Conservation (phyloP, 116 monocot genomes). For the Posidonia oceanica region DNA sequence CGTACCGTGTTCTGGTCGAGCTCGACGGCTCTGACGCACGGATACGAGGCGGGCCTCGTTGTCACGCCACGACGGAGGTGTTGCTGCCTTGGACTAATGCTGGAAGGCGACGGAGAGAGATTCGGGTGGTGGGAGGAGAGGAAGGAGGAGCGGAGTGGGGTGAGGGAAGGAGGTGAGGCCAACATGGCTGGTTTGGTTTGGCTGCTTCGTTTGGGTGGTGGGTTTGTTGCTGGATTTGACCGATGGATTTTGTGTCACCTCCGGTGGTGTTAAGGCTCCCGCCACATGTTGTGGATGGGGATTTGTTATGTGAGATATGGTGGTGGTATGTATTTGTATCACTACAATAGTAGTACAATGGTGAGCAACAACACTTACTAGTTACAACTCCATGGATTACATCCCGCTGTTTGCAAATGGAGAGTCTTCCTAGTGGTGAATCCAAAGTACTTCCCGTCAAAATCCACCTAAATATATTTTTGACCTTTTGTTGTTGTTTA, state of each 20-base stretch:
- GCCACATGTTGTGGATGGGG: background rate
- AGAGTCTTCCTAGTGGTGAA: too few relatives aligned
- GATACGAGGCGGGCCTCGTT: constrained; percentile 11
- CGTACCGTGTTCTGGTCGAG: constrained; percentile 78
- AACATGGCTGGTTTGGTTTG: constrained; percentile 4
- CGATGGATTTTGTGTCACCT: background rate
- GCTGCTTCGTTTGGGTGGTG: background rate
- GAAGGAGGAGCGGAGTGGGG: constrained; percentile 25
- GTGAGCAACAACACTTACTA: background rate
- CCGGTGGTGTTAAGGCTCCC: background rate
- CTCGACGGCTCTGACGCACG: constrained; percentile 53
- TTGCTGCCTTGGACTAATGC: too few relatives aligned
- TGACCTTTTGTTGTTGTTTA: too few relatives aligned
- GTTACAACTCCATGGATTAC: background rate
- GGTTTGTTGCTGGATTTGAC: background rate
- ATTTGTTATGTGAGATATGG: too few relatives aligned
- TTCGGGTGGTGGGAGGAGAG: constrained; percentile 13
- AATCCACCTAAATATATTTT: too few relatives aligned
- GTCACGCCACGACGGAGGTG: too few relatives aligned
- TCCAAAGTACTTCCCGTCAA: too few relatives aligned
- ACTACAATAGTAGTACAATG: too few relatives aligned
- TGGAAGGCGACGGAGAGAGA: constrained; percentile 14
- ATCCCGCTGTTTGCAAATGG: too few relatives aligned
- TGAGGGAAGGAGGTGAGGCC: constrained; percentile 1
- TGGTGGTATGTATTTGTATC: too few relatives aligned